Evolutionary conservation across 2,329 filamentous ascomycete species (phyloP), one percentile per base, ranked within the genome.

Genomic region (Aspergillus phoenicis): DNA sequence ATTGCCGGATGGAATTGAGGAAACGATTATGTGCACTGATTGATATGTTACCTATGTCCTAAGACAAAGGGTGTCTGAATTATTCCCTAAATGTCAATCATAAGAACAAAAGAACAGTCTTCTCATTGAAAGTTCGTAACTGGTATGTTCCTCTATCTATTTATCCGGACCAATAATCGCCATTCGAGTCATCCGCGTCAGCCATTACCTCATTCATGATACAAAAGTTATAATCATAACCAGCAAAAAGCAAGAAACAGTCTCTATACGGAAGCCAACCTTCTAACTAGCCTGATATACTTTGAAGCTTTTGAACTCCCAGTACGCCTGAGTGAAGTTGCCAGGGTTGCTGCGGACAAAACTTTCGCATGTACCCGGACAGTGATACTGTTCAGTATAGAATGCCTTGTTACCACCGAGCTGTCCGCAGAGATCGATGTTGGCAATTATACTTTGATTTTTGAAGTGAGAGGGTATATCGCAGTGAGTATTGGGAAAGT

Each of bases 381-480:
- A 77, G 6, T 68, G 43, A 48, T 77, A 73, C 58, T 73, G 61
- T 11, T 71, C 57, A 4, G 69, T 68, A 60, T 78, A 79, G 52
- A 70, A 72, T 55, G 68, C 66, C 4, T 61, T 52, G 41, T 69
- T 63, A 1, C 71, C 82, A 3, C 83, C 83, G 65, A 85, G 78
- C 43, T 83, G 73, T 0, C 87, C 88, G 64, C 87, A 90, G 7
- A 90, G 74, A 70, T 87, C 84, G 63, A 89, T 89, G 67, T 90
- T 89, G 45, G 82, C 82, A 64, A 89, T 82, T 66, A 90, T 89
- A 65, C 85, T 87, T 71, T 88, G 83, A 68, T 89, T 90, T 57
- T 74, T 79, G 72, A 90, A 89, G 68, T 89, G 85, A 4, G 75
- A 78, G 5, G 74, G 72, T 53, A 89, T 85, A 61, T 87, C 77